Evolutionary conservation across 2,329 filamentous ascomycete species (phyloP), one percentile per base, ranked within the genome.

Genomic region (Aspergillus niger): DNA sequence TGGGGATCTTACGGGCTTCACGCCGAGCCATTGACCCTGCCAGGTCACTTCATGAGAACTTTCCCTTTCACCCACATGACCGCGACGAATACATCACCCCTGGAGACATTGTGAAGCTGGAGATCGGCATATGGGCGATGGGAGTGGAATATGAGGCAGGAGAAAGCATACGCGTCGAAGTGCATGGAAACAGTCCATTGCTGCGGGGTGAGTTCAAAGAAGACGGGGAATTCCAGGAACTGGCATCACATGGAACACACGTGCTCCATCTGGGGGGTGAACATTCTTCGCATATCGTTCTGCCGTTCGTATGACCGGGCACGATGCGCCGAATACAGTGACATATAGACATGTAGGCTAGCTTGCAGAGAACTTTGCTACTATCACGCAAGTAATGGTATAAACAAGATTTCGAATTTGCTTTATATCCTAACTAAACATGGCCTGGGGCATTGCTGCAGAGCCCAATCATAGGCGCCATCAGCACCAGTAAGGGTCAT

Each of bases 401-500:
- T n/a, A 6, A 55, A 13, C n/a, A n/a, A 51, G 10, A 38, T 30
- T 38, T 15, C 10, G 28, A 17, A 17, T 20, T 44, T 4, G 44
- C 20, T 20, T 32, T 48, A 5, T 53, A 47, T 5, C 30, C 7
- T 58, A 52, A 22, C 17, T n/a, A 24, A 52, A 30, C 10, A 11
- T 20, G 30, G 32, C 22, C n/a, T 20, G 15, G 44, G 26, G 20
- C 5, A 17, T 32, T 32, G 5, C 39, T 13, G 53, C 20, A 62
- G 61, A 66, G 38, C 63, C 59, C 59, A 60, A 50, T 67, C 65
- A 67, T 61, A 57, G 36, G 30, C 20, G 28, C 50, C 20, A 15
- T 32, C 41, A 50, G 53, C 39, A 50, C 41, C 41, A 36, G 0
- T 15, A 43, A 64, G 64, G 57, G 55, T 63, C 61, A 57, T 59